Percentiles rank a stretch among this genome's conserved stretches.
Evolutionary conservation across 2,329 filamentous ascomycete genomes (phyloP).

Genomic region (Tolypocladium inflatum): DNA sequence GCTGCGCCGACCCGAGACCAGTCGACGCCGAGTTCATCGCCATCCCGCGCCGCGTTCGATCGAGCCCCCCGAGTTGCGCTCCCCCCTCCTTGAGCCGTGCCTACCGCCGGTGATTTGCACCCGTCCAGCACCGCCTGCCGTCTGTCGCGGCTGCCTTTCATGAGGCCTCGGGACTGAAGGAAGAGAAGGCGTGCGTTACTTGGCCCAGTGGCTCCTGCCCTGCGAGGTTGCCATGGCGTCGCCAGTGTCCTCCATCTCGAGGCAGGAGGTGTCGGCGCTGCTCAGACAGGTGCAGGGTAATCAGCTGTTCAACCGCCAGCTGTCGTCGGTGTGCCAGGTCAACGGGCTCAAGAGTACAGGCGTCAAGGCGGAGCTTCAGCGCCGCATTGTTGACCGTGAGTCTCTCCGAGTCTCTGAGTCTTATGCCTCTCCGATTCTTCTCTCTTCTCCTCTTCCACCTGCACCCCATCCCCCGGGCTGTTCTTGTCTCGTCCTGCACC

Average conservation of each 20-base stretch:
- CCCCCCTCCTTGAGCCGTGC: background rate
- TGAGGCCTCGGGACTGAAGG: background rate
- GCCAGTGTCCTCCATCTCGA: constrained; percentile 17
- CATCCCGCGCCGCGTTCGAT: background rate
- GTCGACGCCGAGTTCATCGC: background rate
- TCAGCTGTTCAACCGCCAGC: constrained; percentile 47
- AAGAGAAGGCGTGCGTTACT: background rate
- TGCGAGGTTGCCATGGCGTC: constrained; percentile 12
- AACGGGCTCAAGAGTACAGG: constrained; percentile 72
- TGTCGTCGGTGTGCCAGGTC: constrained; percentile 66
- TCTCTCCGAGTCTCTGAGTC: constrained; percentile 15
- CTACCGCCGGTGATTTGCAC: background rate
- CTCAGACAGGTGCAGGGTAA: constrained; percentile 33
- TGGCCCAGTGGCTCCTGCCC: constrained; percentile 1
- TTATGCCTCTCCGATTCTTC: background rate
- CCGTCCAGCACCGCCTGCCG: background rate
- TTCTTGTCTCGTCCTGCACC: background rate
- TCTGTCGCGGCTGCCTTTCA: background rate
- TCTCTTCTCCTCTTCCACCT: background rate
- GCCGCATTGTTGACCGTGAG: constrained; percentile 70
- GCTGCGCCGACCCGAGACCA: background rate
- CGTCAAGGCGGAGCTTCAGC: constrained; percentile 75
- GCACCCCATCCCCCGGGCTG: background rate
- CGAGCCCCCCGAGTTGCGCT: background rate
- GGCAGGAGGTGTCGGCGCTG: constrained; percentile 34